Evolutionary conservation across 352 stramenopile genomes (phyloP).

Genomic region (Globisporangium parvum): DNA sequence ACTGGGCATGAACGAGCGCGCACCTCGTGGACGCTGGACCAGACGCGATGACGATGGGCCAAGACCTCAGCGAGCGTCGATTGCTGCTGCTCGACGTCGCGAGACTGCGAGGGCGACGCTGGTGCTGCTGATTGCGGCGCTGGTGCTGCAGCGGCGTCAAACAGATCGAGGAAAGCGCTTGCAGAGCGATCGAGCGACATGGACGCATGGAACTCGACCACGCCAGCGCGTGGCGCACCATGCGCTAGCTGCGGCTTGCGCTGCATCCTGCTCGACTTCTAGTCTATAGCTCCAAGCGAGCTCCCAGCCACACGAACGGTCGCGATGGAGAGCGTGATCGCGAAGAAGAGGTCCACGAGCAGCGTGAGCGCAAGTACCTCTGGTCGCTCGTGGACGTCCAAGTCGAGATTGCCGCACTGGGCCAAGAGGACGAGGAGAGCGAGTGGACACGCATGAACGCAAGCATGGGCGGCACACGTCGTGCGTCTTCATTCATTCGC

Average conservation of each 20-base stretch:
- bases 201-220: conserved; percentile 63
- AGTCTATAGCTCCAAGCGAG: too few relatives aligned
- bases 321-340: too few relatives aligned
- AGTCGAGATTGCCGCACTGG: too few relatives aligned
- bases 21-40: conserved; percentile 33
- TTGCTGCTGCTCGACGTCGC: background rate
- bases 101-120: background rate
- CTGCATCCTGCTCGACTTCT: background rate
- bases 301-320: too few relatives aligned
- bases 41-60: conserved; percentile 19
- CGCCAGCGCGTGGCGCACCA: background rate
- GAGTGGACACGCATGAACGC: background rate
- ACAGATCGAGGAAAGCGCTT: conserved; percentile 16
- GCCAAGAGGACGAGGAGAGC: too few relatives aligned
- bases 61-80: conserved; percentile 21
- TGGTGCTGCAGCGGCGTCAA: background rate
- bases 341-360: too few relatives aligned
- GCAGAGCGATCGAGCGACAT: conserved; percentile 54
- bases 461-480: background rate
- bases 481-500: background rate
- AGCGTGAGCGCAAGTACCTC: too few relatives aligned
- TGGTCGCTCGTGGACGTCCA: too few relatives aligned
- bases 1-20: background rate
- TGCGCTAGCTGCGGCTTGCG: background rate
- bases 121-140: conserved; percentile 8